Percentiles rank a stretch among this genome's conserved stretches.
Evolutionary conservation across 1,284 basidiomycete species (phyloP).

Genomic region (Pterulicium gracile): DNA sequence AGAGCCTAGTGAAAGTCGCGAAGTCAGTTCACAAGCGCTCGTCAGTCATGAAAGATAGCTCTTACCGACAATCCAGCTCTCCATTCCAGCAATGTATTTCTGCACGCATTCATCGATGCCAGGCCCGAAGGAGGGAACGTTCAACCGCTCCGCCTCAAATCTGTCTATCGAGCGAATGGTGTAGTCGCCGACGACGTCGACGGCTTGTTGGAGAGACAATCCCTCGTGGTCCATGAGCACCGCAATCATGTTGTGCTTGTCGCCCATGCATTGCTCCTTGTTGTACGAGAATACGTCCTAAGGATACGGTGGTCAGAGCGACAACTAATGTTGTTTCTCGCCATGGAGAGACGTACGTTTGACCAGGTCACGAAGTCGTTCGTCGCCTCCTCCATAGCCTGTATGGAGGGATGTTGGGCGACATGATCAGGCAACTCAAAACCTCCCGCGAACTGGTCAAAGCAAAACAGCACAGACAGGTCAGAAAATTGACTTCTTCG

Average conservation of each 20-base stretch:
- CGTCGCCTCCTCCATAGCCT: constrained; percentile 37
- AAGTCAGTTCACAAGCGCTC: too few species aligned
- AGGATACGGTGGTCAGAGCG: too few species aligned
- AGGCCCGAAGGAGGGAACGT: constrained; percentile 41
- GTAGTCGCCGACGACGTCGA: constrained; percentile 41
- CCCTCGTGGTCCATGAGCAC: constrained; percentile 44
- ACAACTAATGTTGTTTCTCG: background rate
- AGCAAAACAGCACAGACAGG: constrained; percentile 6
- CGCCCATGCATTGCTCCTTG: constrained; percentile 44
- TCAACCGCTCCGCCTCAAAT: constrained; percentile 30
- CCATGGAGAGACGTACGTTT: constrained; percentile 29
- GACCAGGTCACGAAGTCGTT: constrained; percentile 54
- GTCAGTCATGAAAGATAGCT: too few species aligned
- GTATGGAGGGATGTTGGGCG: constrained; percentile 38
- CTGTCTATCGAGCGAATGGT: constrained; percentile 35
- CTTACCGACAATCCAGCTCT: constrained; percentile 52
- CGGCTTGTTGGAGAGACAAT: constrained; percentile 35
- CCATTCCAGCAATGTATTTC: constrained; percentile 38
- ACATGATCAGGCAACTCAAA: constrained; percentile 48
- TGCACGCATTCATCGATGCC: constrained; percentile 38
- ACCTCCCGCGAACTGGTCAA: constrained; percentile 26
- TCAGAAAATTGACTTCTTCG: constrained; percentile 1
- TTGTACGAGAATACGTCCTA: constrained; percentile 57
- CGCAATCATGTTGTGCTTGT: constrained; percentile 49
- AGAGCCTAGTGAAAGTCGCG: too few species aligned